phyloP scores from a whole-genome alignment of 768 basidiomycete genomes.

The Flagelloscypha sp. region DNA sequence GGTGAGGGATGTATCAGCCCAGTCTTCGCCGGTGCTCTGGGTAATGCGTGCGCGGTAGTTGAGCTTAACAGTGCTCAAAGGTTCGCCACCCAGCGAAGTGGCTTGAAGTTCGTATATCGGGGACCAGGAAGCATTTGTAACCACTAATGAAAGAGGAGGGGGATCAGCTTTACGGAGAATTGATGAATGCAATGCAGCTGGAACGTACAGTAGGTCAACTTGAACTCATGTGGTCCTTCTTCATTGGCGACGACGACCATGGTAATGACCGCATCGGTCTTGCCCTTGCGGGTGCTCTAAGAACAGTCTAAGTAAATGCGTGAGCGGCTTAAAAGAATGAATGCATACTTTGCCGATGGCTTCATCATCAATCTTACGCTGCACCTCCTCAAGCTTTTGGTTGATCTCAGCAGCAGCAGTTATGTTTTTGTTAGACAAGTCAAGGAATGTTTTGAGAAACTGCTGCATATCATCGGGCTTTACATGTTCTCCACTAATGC shows the following conservation, averaged over 20 bases:
- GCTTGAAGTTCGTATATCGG: conserved; percentile 56
- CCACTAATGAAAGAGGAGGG: conserved; percentile 27
- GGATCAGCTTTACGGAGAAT: neutral
- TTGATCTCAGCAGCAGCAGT: conserved; percentile 25
- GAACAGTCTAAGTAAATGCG: too few species aligned
- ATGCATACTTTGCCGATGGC: conserved; percentile 27
- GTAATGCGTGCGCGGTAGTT: conserved; percentile 47
- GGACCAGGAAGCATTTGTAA: conserved; percentile 40
- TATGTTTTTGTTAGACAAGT: conserved; percentile 27
- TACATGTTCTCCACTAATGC: conserved; percentile 34
- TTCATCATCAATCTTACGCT: conserved; percentile 32
- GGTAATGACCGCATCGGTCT: conserved; percentile 23
- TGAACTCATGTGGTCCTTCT: conserved; percentile 31
- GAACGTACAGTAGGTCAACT: conserved; percentile 44
- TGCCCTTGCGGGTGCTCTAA: conserved; percentile 16
- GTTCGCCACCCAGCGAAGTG: conserved; percentile 33
- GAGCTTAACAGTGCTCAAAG: conserved; percentile 35
- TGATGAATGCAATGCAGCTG: neutral
- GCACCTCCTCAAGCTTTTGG: conserved; percentile 32
- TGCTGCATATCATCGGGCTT: conserved; percentile 25
- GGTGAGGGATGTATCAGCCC: conserved; percentile 40
- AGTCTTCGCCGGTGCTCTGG: conserved; percentile 56
- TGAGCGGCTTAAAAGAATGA: too few species aligned
- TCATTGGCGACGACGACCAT: conserved; percentile 35
- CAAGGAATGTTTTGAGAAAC: conserved; percentile 36